These are phyloP conservation scores for Sonneratia alba DNA, from an alignment of 345 rosid genomes.

Conservation along the genomic window DNA sequence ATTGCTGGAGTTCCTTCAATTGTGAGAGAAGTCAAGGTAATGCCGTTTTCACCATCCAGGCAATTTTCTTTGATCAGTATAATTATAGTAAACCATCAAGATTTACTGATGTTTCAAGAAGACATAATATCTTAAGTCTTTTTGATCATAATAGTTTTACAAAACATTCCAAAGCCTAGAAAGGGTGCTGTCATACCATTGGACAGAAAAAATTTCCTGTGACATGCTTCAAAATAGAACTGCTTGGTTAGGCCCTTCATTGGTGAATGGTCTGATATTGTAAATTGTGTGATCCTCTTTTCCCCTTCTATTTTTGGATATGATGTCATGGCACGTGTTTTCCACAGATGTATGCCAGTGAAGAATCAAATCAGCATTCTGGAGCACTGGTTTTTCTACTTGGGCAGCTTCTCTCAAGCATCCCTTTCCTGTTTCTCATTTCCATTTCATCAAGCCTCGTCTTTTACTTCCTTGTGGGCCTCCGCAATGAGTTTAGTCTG, in stretches of 20 bases:
- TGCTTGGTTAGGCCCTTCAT: not conserved
- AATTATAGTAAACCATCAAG: not conserved
- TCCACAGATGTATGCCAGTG: conserved; percentile 62
- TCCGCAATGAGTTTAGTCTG: conserved; percentile 83
- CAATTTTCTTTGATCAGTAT: not conserved
- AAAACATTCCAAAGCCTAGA: not conserved
- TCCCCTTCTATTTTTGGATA: not conserved
- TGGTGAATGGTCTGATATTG: not conserved
- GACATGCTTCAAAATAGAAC: not conserved
- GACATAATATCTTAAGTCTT: too few relatives aligned
- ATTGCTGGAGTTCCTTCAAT: conserved; percentile 74
- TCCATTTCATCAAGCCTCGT: conserved; percentile 94
- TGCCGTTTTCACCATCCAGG: not conserved
- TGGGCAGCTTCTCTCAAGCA: conserved; percentile 91
- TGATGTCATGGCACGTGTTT: not conserved
- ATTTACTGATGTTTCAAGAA: too few relatives aligned
- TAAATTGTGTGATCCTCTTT: not conserved
- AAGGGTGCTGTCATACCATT: not conserved
- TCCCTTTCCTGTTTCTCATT: conserved; percentile 91
- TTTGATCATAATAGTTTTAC: too few relatives aligned
- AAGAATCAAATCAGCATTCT: conserved; percentile 83
- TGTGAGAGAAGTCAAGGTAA: conserved; percentile 76
- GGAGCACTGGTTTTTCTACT: conserved; percentile 80
- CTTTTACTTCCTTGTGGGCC: conserved; percentile 84
- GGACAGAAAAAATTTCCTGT: not conserved